phyloP scores from a whole-genome alignment of 768 basidiomycete species.

The Tulasnella sp. region DNA sequence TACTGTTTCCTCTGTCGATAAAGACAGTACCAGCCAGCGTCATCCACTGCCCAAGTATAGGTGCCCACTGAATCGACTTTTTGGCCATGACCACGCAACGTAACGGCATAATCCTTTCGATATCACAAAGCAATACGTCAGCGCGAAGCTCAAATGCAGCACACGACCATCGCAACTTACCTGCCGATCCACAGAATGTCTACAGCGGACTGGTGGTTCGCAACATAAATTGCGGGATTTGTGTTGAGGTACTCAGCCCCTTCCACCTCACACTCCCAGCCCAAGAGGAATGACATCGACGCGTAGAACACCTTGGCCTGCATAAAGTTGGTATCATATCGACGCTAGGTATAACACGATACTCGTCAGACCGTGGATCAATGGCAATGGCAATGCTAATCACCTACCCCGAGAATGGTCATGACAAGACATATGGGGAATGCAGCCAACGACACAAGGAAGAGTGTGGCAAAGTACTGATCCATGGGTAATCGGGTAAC shows the following conservation, averaged over 20 bases:
- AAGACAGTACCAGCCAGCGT: slow-evolving; percentile 81
- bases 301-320: slow-evolving; percentile 78
- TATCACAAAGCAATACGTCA: neutral
- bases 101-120: slow-evolving; percentile 63
- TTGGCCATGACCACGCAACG: slow-evolving; percentile 87
- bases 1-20: slow-evolving; percentile 74
- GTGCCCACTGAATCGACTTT: slow-evolving; percentile 73
- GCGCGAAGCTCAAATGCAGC: neutral
- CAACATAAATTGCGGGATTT: slow-evolving; percentile 65
- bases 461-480: too few relatives aligned
- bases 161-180: slow-evolving; percentile 35
- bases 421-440: neutral
- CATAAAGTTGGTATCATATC: slow-evolving; percentile 70
- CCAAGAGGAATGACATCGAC: slow-evolving; percentile 51
- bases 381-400: neutral
- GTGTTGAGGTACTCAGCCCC: slow-evolving; percentile 69
- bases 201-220: slow-evolving; percentile 90
- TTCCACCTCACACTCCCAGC: slow-evolving; percentile 65
- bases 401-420: neutral
- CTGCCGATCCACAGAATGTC: slow-evolving; percentile 75
- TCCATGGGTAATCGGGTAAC: too few relatives aligned
- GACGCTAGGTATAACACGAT: slow-evolving; percentile 21
- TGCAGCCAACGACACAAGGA: too few relatives aligned
- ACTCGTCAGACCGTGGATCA: neutral
- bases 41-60: slow-evolving; percentile 85